Evolutionary conservation across 2,329 filamentous ascomycete genomes (phyloP).

Genomic region (Penicillium hordei): DNA sequence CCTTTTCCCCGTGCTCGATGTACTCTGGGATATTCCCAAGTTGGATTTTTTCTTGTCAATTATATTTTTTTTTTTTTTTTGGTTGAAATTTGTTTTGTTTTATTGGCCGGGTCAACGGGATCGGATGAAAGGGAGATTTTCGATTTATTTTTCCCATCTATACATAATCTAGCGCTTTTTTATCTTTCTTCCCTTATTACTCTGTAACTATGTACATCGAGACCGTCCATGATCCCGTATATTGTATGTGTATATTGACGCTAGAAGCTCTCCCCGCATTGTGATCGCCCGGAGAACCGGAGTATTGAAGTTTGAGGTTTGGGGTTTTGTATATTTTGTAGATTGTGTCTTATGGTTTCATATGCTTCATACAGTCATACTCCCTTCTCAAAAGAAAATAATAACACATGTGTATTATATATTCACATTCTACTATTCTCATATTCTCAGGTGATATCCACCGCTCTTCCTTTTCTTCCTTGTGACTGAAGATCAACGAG

Average conservation of each 20-base stretch:
- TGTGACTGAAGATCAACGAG: conserved; percentile 2
- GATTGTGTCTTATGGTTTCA: neutral
- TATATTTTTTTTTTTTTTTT: conserved; percentile 16
- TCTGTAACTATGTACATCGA: neutral
- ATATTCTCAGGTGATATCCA: neutral
- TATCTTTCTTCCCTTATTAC: neutral
- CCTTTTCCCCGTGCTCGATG: neutral
- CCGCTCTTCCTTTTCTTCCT: neutral
- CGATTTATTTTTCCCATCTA: conserved; percentile 4
- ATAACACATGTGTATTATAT: too few species aligned
- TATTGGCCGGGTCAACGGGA: conserved; percentile 22
- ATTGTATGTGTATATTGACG: neutral
- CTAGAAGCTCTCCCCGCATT: conserved; percentile 8
- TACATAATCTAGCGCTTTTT: conserved; percentile 13
- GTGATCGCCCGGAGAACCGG: conserved; percentile 10
- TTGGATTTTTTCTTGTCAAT: conserved; percentile 2
- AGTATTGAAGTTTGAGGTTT: neutral
- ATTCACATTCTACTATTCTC: neutral
- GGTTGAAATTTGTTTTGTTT: conserved; percentile 3
- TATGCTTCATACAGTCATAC: neutral
- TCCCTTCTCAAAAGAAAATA: neutral
- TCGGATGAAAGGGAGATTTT: conserved; percentile 21
- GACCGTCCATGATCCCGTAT: neutral
- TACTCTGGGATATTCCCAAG: neutral
- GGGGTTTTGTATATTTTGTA: neutral